Evolutionary conservation across 306 rosid genomes (phyloP), one percentile per base, ranked within the genome.

Genomic region (Ceratonia siliqua): DNA sequence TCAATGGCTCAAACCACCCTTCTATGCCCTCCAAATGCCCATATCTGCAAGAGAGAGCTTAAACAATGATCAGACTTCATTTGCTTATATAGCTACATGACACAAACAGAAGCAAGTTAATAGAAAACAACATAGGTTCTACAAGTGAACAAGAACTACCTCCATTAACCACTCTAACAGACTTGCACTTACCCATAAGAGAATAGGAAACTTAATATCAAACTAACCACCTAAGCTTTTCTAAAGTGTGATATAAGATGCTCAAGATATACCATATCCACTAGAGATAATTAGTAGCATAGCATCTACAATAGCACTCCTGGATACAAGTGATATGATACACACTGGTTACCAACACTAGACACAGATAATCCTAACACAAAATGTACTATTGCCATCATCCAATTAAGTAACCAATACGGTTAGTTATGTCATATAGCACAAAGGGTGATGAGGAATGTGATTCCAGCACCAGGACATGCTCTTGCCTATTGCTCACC

Each of bases 11-110:
- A 83, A 38, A 71, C 63, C 74, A 71, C 82, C 52, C 53, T 83
- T 80, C 84, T 83, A 42, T 50, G 75, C 79, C 87, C 87, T 66
- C 84, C 84, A 76, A 83, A 83, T 53, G 87, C 87, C 87, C 87
- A 83, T 71, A 83, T 83, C 87, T 83, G 87, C 87, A 79, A 56
- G 67, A 42, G 36, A 24, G 38, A 33, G 17, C 33, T 63, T 39
- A 24, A 21, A 22, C 52, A 45, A 39, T 38, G 53, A 20, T 39
- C 49, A 41, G 53, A 6, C 30, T 45, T 43, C 27, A 43, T 14
- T 27, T 43, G 15, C 20, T 25, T 15, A 20, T n/a, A 43, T 45
- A 43, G 56, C 27, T 45, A 52, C 14, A 9, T 20, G 39, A 43
- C 30, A 18, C 3, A 39, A 39, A 14, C 58, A 25, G 35, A 46